Conservation (phyloP, 805 yeast species). For the Yarrowia divulgata region DNA sequence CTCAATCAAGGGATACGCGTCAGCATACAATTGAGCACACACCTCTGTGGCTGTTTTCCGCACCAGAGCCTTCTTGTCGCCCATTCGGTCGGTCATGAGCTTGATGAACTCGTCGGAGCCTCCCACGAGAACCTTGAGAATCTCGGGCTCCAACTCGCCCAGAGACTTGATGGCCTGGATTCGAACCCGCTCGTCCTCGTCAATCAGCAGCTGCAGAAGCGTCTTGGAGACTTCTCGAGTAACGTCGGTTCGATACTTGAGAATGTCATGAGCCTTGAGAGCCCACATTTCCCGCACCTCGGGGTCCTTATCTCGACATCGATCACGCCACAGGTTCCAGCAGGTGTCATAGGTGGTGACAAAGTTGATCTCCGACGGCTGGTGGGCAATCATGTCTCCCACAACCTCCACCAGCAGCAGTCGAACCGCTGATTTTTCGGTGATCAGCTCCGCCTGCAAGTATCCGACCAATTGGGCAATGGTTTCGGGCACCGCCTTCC, state of each 20-base stretch:
- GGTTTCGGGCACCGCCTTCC: constrained; percentile 81
- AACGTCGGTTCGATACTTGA: constrained; percentile 56
- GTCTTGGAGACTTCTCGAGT: constrained; percentile 40
- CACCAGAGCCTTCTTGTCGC: constrained; percentile 74
- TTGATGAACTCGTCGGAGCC: constrained; percentile 18
- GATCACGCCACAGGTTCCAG: constrained; percentile 76
- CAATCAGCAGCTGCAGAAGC: constrained; percentile 75
- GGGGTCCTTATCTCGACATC: constrained; percentile 72
- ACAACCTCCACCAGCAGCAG: constrained; percentile 74
- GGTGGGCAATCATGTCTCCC: constrained; percentile 64
- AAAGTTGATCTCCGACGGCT: constrained; percentile 63
- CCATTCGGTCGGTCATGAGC: constrained; percentile 64
- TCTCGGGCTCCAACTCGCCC: constrained; percentile 53
- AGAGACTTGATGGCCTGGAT: constrained; percentile 63
- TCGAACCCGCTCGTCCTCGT: constrained; percentile 77
- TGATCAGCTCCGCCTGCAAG: constrained; percentile 72
- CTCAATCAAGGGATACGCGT: constrained; percentile 47
- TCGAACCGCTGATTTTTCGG: constrained; percentile 71
- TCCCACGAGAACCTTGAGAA: constrained; percentile 57
- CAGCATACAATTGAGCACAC: constrained; percentile 63
- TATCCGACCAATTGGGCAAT: constrained; percentile 77
- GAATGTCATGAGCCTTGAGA: constrained; percentile 59
- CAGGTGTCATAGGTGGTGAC: constrained; percentile 63
- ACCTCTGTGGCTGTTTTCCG: constrained; percentile 65
- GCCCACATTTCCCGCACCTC: constrained; percentile 75